phyloP scores from a whole-genome alignment of 306 rosid species.

The Medicago ruthenica region DNA sequence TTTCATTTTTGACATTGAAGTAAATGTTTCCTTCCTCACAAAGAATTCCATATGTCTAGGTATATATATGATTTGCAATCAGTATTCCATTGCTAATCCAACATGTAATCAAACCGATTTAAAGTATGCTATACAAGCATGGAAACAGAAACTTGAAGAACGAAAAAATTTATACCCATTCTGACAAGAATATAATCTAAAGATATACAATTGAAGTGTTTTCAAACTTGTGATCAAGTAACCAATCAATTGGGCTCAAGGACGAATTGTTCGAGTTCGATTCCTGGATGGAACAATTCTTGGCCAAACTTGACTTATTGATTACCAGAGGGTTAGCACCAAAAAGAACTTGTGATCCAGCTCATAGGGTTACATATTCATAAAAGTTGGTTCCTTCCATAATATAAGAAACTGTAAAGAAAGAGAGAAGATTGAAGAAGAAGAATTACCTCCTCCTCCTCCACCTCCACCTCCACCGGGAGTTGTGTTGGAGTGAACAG shows the following conservation, averaged over 20 bases:
- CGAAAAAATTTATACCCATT: neutral
- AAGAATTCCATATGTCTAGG: neutral
- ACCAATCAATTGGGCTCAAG: too few species aligned
- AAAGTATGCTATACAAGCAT: neutral
- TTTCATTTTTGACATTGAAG: neutral
- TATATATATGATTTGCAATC: neutral
- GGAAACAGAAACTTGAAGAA: neutral
- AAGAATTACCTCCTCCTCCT: conserved; percentile 52
- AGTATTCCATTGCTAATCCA: neutral
- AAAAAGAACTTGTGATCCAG: too few species aligned
- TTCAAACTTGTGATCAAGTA: neutral
- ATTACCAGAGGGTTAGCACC: too few species aligned
- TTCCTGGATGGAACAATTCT: too few species aligned
- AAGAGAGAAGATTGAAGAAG: conserved; percentile 2
- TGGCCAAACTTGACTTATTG: too few species aligned
- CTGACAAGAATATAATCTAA: neutral
- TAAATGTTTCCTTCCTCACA: neutral
- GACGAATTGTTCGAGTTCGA: too few species aligned
- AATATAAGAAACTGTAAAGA: conserved; percentile 3
- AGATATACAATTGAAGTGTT: neutral
- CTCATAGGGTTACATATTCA: neutral
- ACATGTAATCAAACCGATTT: neutral
- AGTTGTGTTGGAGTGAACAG: conserved; percentile 59
- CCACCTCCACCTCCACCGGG: conserved; percentile 46
- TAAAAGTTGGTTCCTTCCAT: neutral